Percentiles rank a stretch among this genome's conserved stretches.
These are phyloP conservation scores for Aspergillus brasiliensis DNA, from an alignment of 2,329 filamentous ascomycete genomes.

Conservation along the genomic window DNA sequence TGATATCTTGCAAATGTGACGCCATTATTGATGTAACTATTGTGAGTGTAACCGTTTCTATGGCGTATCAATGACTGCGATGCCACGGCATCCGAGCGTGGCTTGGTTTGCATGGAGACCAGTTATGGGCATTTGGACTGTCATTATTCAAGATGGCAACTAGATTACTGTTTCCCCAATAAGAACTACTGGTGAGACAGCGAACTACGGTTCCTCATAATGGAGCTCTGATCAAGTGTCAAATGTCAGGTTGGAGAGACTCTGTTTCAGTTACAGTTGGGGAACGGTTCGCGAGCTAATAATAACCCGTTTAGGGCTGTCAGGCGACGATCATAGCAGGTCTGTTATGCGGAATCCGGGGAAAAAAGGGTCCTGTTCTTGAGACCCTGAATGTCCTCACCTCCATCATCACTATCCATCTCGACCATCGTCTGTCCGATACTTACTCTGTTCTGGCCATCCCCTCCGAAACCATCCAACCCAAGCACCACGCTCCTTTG, in stretches of 20 bases:
- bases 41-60: background rate
- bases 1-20: background rate
- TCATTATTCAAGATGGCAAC: no score
- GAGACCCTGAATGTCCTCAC: background rate
- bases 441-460: no score
- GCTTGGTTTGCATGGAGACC: no score
- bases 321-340: background rate
- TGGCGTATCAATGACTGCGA: background rate
- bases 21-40: background rate
- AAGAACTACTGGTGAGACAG: no score
- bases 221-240: background rate
- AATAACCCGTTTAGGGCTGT: background rate
- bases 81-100: background rate
- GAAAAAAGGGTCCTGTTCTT: conserved; percentile 2
- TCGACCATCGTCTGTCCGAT: no score
- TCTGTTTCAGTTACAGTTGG: background rate
- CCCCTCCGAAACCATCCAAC: no score
- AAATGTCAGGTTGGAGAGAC: background rate
- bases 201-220: background rate
- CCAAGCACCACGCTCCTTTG: background rate
- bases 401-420: background rate
- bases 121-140: no score
- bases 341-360: conserved; percentile 1
- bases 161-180: no score
- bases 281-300: background rate